These are phyloP conservation scores for Babesia sp. DNA, from an alignment of 169 alveolate species.

Conservation along the genomic window DNA sequence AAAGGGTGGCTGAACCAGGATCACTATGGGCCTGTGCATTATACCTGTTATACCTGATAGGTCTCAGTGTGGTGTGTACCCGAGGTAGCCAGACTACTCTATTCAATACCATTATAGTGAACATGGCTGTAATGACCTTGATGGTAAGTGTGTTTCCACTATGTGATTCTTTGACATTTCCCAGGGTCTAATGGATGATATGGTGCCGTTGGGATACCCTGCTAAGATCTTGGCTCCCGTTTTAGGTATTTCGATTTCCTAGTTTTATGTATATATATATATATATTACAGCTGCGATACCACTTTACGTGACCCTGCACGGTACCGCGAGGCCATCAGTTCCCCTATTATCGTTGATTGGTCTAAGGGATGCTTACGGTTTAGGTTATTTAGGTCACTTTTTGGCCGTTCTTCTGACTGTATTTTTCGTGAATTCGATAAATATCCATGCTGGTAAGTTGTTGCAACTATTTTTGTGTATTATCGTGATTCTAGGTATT, in stretches of 20 bases:
- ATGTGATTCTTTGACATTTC: too few species aligned
- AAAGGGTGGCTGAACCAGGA: conserved; percentile 68
- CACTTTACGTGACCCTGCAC: conserved; percentile 26
- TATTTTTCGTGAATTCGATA: conserved; percentile 89
- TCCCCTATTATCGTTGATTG: neutral
- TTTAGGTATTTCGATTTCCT: too few species aligned
- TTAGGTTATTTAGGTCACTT: neutral
- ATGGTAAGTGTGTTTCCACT: conserved; percentile 18
- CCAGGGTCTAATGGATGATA: conserved; percentile 66
- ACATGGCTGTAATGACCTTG: conserved; percentile 42
- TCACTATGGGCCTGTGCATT: conserved; percentile 52
- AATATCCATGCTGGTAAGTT: conserved; percentile 87
- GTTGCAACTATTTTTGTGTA: neutral
- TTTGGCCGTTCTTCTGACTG: conserved; percentile 3
- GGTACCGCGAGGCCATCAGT: neutral
- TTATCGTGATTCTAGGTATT: conserved; percentile 74
- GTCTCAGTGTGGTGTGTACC: neutral
- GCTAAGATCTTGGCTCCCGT: conserved; percentile 32
- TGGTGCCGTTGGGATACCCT: conserved; percentile 19
- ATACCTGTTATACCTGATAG: conserved; percentile 26
- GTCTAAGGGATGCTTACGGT: neutral
- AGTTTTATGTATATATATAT: too few species aligned
- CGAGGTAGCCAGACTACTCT: neutral
- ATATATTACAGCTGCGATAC: conserved; percentile 23
- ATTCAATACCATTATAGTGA: conserved; percentile 4